Base-by-base conservation (phyloP, 177 flowering plant genomes). In the Telopea speciosissima region DNA sequence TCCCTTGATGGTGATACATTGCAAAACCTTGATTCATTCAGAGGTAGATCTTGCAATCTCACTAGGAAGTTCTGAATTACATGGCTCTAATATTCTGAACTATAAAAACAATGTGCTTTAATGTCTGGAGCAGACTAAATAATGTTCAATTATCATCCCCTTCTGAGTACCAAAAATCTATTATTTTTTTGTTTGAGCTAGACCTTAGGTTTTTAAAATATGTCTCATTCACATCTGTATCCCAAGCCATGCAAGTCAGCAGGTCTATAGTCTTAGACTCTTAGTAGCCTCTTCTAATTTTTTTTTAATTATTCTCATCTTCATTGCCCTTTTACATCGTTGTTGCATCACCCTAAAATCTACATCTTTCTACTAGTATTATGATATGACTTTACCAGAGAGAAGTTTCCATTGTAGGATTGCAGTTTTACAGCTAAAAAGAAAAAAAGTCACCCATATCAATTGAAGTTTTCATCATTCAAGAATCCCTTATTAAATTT, bases 1-100 rank as follows among this genome's bases (percentile, higher is more conserved):
- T 81, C 90, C 65, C 90, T 94, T 72, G 98, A 92, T 65, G 74
- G 79, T 78, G 96, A 92, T 54, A 81, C 95, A 31, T 22, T 94
- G 76, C 85, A 89, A 77, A 85, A 85, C 71, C 92, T 94, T 72
- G 92, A 89, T 11, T 73, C 67, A 60, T 90, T 84, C 68, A 86
- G 87, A 85, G 97, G 99, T 94, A 71, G 56, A 61, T 49, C 54
- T 24, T 68, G 70, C 19, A 22, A 22, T 54, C 28, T 63, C 54
- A 49, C 19, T 31, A 8, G 62, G 65, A 33, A 25, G 8, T 68
- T 40, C 31, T 58, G 3, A n/a, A 69, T 56, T 9, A 13, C 62
- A 52, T 67, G 58, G 45, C 8, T 36, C 3, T 36, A 8, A 36
- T 36, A 36, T 36, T 36, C 40, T 6, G 6, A 36, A 36, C 40